Evolutionary conservation across 306 rosid species (phyloP).

Genomic region (Geum urbanum): DNA sequence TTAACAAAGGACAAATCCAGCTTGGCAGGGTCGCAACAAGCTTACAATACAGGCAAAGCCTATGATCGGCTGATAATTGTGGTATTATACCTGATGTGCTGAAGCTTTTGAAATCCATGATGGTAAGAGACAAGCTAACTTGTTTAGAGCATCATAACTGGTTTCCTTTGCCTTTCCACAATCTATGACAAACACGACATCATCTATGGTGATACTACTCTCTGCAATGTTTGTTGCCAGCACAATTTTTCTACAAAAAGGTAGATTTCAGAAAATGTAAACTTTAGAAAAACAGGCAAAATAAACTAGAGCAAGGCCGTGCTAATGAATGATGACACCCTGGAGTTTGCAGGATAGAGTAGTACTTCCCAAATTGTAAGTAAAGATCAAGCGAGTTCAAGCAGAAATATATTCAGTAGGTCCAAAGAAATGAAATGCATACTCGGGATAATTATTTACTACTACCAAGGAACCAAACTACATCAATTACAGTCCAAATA

Average conservation of each 20-base stretch:
- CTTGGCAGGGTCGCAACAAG: neutral
- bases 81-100: conserved; percentile 76
- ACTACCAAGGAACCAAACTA: neutral
- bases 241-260: conserved; percentile 77
- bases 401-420: neutral
- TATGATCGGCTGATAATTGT: neutral
- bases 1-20: neutral
- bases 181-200: conserved; percentile 87
- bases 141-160: conserved; percentile 93
- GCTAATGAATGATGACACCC: conserved; percentile 7
- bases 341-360: neutral
- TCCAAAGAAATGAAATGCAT: neutral
- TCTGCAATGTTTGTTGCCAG: conserved; percentile 97
- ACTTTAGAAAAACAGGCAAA: conserved; percentile 22
- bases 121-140: conserved; percentile 89
- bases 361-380: neutral
- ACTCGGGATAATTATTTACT: neutral
- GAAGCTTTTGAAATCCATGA: conserved; percentile 99
- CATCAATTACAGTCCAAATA: neutral
- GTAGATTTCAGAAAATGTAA: conserved; percentile 23
- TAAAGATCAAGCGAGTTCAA: neutral
- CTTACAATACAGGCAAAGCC: conserved; percentile 10
- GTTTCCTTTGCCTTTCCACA: conserved; percentile 99
- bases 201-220: conserved; percentile 98
- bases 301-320: neutral